Base-by-base conservation (phyloP, 495 filamentous ascomycete species). In the Aspergillus olivimuriae region DNA sequence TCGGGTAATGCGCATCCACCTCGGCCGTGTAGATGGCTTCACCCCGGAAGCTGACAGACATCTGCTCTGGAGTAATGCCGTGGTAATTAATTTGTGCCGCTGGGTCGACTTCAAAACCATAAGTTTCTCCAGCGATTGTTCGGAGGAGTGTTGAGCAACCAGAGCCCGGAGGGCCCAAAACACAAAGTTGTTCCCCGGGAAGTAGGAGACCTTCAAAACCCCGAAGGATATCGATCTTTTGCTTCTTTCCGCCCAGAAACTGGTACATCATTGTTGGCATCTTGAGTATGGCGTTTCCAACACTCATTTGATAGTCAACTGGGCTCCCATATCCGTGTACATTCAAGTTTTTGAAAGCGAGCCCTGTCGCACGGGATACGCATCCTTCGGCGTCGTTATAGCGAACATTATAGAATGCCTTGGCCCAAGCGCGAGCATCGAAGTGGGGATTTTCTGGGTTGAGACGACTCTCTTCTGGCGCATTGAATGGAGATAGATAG, bases 261-360 rank as follows among this genome's bases (percentile, higher is more conserved):
- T 52, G 48, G 41, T 63, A 63, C 14, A 68, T 50, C 5, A 76
- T 19, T 37, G 12, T 69, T 65, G 23, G 65, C 63, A 12, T 60
- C 51, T 48, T 81, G 69, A 86, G 62, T 57, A 76, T 70, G 18
- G 81, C 65, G 55, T 87, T 88, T 40, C 72, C 62, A 36, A 87
- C 78, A 58, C 82, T 79, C 68, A 87, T 89, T 58, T 90, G 86
- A 54, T 84, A 90, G 59, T 89, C 85, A 1, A 83, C 83, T 2
- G 81, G 63, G 28, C 70, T 75, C 14, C 85, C 85, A 56, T 80
- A 89, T 15, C 86, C 86, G 60, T 83, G 77, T 11, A 86, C 86
- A 18, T 28, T 41, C 19, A 47, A 14, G 30, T 86, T 74, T 52
- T 73, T 78, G 51, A 68, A 71, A 1, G 63, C 51, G 14, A 75